Evolutionary conservation across 1,284 basidiomycete genomes (phyloP).

Genomic region (Flammula alnicola): DNA sequence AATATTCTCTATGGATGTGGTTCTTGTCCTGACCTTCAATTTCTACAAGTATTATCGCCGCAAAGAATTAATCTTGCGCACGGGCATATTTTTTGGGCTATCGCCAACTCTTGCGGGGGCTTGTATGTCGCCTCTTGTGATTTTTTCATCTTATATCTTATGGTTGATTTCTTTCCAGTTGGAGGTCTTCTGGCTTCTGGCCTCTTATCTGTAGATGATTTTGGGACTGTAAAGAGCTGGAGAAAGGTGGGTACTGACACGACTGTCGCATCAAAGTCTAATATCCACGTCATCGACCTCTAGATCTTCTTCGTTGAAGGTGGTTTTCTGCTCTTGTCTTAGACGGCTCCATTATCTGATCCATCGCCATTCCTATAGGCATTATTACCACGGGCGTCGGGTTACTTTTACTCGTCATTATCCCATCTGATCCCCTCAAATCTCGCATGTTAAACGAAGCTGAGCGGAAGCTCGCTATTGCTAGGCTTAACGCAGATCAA

Average conservation of each 20-base stretch:
- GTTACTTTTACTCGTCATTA: constrained; percentile 37
- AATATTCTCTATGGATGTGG: too few species aligned
- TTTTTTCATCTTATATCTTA: not conserved
- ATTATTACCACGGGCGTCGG: constrained; percentile 43
- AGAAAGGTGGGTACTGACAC: constrained; percentile 36
- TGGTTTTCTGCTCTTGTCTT: constrained; percentile 5
- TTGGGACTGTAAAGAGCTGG: constrained; percentile 41
- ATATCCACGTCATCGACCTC: not conserved
- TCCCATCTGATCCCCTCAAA: constrained; percentile 41
- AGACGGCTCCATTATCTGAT: not conserved
- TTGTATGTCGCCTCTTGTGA: constrained; percentile 35
- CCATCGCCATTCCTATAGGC: constrained; percentile 26
- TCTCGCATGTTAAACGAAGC: constrained; percentile 39
- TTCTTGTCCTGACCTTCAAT: not conserved
- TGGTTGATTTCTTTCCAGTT: constrained; percentile 27
- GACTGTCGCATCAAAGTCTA: not conserved
- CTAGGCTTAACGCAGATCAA: constrained; percentile 42
- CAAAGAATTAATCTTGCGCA: constrained; percentile 45
- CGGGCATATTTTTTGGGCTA: constrained; percentile 49
- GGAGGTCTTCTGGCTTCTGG: constrained; percentile 46
- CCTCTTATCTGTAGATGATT: constrained; percentile 36
- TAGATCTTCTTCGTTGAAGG: constrained; percentile 47
- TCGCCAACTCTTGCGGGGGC: constrained; percentile 47
- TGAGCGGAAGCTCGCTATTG: constrained; percentile 40
- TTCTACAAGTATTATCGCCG: constrained; percentile 46